Evolutionary conservation across 2,329 filamentous ascomycete genomes (phyloP).

Genomic region (Ciborinia camelliae): DNA sequence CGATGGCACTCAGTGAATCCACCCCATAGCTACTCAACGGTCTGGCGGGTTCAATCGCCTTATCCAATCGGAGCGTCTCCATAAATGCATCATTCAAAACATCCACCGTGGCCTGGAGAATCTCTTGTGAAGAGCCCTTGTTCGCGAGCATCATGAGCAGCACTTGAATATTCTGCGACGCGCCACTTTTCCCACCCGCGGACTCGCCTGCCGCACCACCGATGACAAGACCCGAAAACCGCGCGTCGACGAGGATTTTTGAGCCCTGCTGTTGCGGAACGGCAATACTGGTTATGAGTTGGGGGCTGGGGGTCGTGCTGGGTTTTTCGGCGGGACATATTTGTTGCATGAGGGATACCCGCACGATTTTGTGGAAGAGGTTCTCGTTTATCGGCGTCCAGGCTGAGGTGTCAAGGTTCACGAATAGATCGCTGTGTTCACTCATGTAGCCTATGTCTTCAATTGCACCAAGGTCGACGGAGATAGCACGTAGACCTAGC

Average conservation of each 20-base stretch:
- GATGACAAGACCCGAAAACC: background rate
- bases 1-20: constrained; percentile 26
- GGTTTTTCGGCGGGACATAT: background rate
- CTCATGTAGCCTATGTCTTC: constrained; percentile 39
- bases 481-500: background rate
- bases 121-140: background rate
- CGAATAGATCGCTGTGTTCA: too few relatives aligned
- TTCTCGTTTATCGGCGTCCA: too few relatives aligned
- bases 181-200: background rate
- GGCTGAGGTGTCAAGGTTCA: too few relatives aligned
- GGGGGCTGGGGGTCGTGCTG: background rate
- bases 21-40: constrained; percentile 22
- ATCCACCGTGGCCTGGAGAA: background rate
- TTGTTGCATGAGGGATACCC: constrained; percentile 4
- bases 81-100: constrained; percentile 10
- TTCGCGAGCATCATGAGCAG: background rate
- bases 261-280: background rate
- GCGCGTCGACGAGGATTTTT: background rate
- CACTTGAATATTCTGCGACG: background rate
- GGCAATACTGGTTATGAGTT: constrained; percentile 1
- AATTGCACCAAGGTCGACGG: constrained; percentile 13
- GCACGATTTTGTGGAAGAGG: too few relatives aligned
- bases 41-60: constrained; percentile 7
- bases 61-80: constrained; percentile 4
- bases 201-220: background rate